A percentile compares a stretch with the other conserved stretches of the same genome.
Evolutionary conservation across 768 basidiomycete genomes (phyloP).

Genomic region (Baorangia bicolor): DNA sequence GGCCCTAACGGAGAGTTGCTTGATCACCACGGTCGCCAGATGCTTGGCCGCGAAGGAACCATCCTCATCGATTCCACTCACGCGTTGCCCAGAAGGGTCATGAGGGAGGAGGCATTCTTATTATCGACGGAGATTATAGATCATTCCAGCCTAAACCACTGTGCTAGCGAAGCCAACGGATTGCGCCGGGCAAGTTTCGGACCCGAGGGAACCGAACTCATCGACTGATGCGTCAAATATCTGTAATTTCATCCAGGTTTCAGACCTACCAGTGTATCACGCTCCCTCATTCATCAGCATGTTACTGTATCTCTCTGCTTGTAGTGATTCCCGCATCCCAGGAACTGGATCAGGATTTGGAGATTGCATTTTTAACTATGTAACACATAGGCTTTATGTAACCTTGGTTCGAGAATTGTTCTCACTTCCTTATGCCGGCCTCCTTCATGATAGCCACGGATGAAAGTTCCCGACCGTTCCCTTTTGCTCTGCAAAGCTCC

Average conservation of each 20-base stretch:
- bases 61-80: no score
- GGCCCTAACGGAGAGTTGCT: no score
- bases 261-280: not conserved
- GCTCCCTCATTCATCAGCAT: not conserved
- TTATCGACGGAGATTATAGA: not conserved
- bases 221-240: slow-evolving; percentile 2
- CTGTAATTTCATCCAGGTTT: not conserved
- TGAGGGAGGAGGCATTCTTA: no score
- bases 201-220: slow-evolving; percentile 25
- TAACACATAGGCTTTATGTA: not conserved
- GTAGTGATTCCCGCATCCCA: slow-evolving; percentile 13
- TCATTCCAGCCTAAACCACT: not conserved
- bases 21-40: slow-evolving; percentile 8
- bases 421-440: not conserved
- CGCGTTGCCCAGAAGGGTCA: not conserved
- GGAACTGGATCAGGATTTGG: slow-evolving; percentile 20
- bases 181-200: slow-evolving; percentile 15
- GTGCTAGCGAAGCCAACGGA: not conserved
- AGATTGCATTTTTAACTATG: not conserved
- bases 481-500: not conserved
- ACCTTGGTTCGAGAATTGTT: not conserved
- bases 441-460: slow-evolving; percentile 1
- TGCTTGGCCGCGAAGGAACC: not conserved
- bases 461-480: slow-evolving; percentile 8
- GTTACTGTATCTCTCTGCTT: not conserved